Evolutionary conservation across 768 basidiomycete species (phyloP).

Genomic region (Tylopilus rubrobrunneus): DNA sequence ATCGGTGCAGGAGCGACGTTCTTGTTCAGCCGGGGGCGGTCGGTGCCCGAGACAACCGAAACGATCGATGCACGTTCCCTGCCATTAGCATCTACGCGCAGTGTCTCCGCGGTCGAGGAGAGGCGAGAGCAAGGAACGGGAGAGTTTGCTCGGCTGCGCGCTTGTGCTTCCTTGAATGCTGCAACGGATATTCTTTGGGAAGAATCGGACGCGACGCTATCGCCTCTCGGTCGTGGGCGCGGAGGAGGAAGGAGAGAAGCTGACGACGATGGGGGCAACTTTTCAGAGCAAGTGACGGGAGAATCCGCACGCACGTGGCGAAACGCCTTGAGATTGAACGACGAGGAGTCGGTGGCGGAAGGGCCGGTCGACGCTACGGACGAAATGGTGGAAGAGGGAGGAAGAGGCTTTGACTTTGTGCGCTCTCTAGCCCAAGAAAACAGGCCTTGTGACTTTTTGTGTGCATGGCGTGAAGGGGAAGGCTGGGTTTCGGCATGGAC

Average conservation of each 20-base stretch:
- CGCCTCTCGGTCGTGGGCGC: constrained; percentile 49
- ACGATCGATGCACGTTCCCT: constrained; percentile 30
- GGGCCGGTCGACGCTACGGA: constrained; percentile 23
- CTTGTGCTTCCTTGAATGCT: constrained; percentile 76
- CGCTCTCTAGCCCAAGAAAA: constrained; percentile 35
- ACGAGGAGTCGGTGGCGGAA: constrained; percentile 27
- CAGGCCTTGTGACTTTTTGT: constrained; percentile 34
- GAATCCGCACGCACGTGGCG: constrained; percentile 57
- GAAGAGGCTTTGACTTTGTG: constrained; percentile 33
- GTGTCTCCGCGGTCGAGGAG: constrained; percentile 31
- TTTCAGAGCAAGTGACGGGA: constrained; percentile 25
- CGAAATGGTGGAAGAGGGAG: constrained; percentile 34
- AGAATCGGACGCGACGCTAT: constrained; percentile 57
- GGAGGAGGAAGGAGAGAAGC: constrained; percentile 33
- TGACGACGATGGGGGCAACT: constrained; percentile 24
- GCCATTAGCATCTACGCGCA: constrained; percentile 24
- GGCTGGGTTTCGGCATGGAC: constrained; percentile 6
- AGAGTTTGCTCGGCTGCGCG: constrained; percentile 57
- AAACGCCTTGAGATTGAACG: constrained; percentile 75
- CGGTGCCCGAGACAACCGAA: constrained; percentile 21
- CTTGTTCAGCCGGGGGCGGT: constrained; percentile 13
- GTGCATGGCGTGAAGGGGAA: constrained; percentile 16
- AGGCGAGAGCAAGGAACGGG: constrained; percentile 51
- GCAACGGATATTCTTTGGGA: constrained; percentile 78
- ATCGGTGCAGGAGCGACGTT: constrained; percentile 3